phyloP scores from a whole-genome alignment of 495 filamentous ascomycete genomes.

The Mytilinidion resinicola region DNA sequence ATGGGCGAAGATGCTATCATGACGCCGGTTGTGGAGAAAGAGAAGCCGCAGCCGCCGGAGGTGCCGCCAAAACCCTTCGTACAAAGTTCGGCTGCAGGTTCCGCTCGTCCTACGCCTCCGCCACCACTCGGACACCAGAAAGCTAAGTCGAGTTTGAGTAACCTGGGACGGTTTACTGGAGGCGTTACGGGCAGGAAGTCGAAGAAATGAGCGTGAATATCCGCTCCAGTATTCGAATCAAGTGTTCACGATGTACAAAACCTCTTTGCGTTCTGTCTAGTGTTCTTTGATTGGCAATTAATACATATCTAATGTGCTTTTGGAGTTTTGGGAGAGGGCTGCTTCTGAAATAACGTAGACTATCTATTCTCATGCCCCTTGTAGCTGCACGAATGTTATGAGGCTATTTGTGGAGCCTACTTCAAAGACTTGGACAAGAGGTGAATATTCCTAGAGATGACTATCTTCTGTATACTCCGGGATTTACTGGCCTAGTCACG shows the following conservation, averaged over 20 bases:
- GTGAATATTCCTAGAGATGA: too few relatives aligned
- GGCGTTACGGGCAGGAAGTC: slow-evolving; percentile 24
- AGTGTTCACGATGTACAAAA: slow-evolving; percentile 66
- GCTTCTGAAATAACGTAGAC: too few relatives aligned
- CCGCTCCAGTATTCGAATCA: slow-evolving; percentile 23
- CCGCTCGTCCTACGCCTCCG: neutral
- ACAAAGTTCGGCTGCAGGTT: slow-evolving; percentile 2
- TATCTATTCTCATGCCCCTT: too few relatives aligned
- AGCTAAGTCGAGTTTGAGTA: slow-evolving; percentile 16
- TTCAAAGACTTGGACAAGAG: too few relatives aligned
- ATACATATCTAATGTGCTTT: slow-evolving; percentile 65
- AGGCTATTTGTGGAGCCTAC: too few relatives aligned
- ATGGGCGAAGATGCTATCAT: slow-evolving; percentile 20
- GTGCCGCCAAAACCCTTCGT: slow-evolving; percentile 16
- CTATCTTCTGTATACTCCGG: too few relatives aligned
- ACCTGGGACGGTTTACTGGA: slow-evolving; percentile 24
- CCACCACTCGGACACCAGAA: slow-evolving; percentile 11
- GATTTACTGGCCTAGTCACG: too few relatives aligned
- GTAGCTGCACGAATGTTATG: too few relatives aligned
- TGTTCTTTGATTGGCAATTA: slow-evolving; percentile 67
- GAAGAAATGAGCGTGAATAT: slow-evolving; percentile 10
- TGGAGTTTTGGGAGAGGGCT: too few relatives aligned
- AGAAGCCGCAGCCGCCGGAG: slow-evolving; percentile 15
- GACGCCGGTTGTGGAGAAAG: slow-evolving; percentile 21
- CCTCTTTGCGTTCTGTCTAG: slow-evolving; percentile 51